Base-by-base conservation (phyloP, 225 moss, liverwort and hornwort genomes). In the Asterella californica region DNA sequence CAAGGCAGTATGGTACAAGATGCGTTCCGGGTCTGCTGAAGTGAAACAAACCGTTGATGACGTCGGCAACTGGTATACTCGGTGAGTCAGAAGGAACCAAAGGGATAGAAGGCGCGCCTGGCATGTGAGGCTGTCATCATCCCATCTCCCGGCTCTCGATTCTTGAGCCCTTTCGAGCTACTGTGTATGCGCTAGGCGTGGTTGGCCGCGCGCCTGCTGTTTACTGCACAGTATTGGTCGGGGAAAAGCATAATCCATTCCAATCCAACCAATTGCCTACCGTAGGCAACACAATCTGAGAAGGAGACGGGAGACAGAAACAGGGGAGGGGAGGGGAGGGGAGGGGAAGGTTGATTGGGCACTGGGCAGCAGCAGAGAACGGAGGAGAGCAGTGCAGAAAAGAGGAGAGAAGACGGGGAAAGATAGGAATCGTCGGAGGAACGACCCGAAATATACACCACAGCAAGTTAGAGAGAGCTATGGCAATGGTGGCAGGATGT, bases 401-500 rank as follows among this genome's bases (percentile, higher is more conserved):
- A 42, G 42, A 7, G 42, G 7, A 42, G 42, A 42, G 42, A 42
- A 42, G 42, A 47, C 36, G 45, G 25, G n/a, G 37, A 70, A 7
- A 0, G 25, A 9, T 22, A 6, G 45, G 46, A 70, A 70, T 50
- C 45, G 4, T 27, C 24, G 18, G 30, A 14, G 27, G 66, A 6
- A 67, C 33, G 30, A 72, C 24, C 4, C 19, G 61, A 61, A 10
- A 27, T 21, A 48, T 48, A 69, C 12, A 6, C 2, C 52, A 52
- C 52, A 1, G 11, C 7, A 15, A 11, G 57, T 5, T 36, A 7
- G 5, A 57, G 63, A 25, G 12, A 55, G 79, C 70, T 25, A 79
- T 79, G 79, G 79, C 69, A 79, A 79, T 79, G 79, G 53, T 53
- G 37, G 69, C 37, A 38, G 79, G 79, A 49, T 77, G 77, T 45